phyloP scores from a whole-genome alignment of 202 grass and related monocot species.

The Bolboschoenoplectus hybrid region DNA sequence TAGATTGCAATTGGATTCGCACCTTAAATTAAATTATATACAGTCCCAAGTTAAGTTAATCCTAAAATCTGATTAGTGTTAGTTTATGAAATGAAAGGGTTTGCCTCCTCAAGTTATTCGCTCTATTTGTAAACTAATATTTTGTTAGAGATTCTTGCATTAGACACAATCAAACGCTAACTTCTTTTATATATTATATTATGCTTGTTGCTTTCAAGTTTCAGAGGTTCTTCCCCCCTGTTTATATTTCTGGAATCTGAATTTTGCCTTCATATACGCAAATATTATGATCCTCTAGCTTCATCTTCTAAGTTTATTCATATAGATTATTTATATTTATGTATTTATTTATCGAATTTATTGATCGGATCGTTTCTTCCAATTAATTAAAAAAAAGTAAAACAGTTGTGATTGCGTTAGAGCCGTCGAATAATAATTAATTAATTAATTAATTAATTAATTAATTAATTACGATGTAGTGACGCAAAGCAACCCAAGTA shows the following conservation, averaged over 20 bases:
- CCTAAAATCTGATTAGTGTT: not conserved
- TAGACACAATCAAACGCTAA: not conserved
- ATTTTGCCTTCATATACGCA: not conserved
- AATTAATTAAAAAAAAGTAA: no score
- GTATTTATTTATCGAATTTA: no score
- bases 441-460: not conserved
- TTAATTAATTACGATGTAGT: not conserved
- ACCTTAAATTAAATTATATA: not conserved
- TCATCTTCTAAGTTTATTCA: no score
- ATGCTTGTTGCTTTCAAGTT: conserved; percentile 2
- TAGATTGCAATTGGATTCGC: conserved; percentile 26
- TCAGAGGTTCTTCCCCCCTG: not conserved
- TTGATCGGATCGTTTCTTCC: no score
- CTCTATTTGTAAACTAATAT: not conserved
- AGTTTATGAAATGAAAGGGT: not conserved
- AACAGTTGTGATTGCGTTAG: not conserved
- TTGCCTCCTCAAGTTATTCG: not conserved
- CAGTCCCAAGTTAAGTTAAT: not conserved
- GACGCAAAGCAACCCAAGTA: not conserved
- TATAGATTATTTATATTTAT: no score
- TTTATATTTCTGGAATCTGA: not conserved
- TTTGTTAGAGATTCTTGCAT: conserved; percentile 2
- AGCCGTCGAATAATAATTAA: not conserved
- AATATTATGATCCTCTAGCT: no score
- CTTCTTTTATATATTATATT: not conserved